Conservation (phyloP, 495 filamentous ascomycete genomes). For the Penicillium psychrofluorescens region DNA sequence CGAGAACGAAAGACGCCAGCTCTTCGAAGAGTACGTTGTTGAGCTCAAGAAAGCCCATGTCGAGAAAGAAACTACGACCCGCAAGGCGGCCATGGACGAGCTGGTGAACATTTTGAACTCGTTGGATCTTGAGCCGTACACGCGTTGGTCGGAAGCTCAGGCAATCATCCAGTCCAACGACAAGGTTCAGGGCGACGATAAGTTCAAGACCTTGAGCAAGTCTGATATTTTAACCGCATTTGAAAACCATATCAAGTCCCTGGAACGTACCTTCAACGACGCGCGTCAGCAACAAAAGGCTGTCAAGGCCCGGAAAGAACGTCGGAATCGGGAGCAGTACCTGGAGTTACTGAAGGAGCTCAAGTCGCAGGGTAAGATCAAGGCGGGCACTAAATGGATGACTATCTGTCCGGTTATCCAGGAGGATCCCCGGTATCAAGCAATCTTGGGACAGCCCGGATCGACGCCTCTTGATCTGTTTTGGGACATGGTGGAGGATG, state of each 20-base stretch:
- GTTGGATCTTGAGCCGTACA: slow-evolving; percentile 84
- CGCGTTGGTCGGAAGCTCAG: slow-evolving; percentile 89
- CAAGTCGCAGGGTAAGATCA: slow-evolving; percentile 72
- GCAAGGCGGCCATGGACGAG: slow-evolving; percentile 81
- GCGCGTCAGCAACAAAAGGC: slow-evolving; percentile 80
- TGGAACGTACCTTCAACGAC: slow-evolving; percentile 87
- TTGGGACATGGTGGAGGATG: slow-evolving; percentile 94
- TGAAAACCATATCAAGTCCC: slow-evolving; percentile 85
- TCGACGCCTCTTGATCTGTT: slow-evolving; percentile 92
- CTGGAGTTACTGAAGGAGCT: slow-evolving; percentile 65
- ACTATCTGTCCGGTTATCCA: slow-evolving; percentile 70
- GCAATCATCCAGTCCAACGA: slow-evolving; percentile 71
- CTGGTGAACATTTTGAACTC: slow-evolving; percentile 74
- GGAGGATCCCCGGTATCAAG: slow-evolving; percentile 75
- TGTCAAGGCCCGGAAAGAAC: slow-evolving; percentile 68
- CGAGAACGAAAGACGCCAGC: slow-evolving; percentile 80
- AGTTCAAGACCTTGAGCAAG: slow-evolving; percentile 81
- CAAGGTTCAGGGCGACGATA: slow-evolving; percentile 74
- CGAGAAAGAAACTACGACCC: slow-evolving; percentile 62
- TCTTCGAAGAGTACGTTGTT: slow-evolving; percentile 90
- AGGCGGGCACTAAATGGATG: slow-evolving; percentile 85
- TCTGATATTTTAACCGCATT: slow-evolving; percentile 89
- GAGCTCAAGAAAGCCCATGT: slow-evolving; percentile 73
- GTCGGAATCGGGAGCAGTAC: slow-evolving; percentile 79
- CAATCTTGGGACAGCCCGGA: slow-evolving; percentile 78